Base-by-base conservation (phyloP, 345 rosid genomes). In the Syzygium aqueum region DNA sequence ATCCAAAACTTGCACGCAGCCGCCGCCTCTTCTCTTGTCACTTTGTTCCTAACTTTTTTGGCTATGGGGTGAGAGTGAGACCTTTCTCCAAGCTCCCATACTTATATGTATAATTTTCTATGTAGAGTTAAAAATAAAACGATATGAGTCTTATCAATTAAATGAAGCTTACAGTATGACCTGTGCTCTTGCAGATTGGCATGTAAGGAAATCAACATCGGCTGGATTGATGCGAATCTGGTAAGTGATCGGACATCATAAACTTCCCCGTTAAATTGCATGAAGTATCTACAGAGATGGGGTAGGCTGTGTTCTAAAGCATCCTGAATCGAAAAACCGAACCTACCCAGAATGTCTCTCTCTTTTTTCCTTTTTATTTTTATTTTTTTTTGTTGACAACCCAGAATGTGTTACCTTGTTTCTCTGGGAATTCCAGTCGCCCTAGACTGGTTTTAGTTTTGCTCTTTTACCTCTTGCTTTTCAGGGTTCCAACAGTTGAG, bases 161-260 rank as follows among this genome's bases (percentile, higher is more conserved):
- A 43, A 61, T 56, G 50, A 28, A 57, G 8, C 30, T 37, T 43
- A 52, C 56, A 40, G 33, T n/a, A 46, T 85, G 27, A 7, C 53
- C 49, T 61, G 40, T 40, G 52, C 27, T 88, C 51, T n/a, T 88
- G 86, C 94, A 97, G 99, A 90, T 91, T 97, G 91, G 99, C 96
- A 3, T 94, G 98, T 77, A 96, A 96, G 84, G 99, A 97, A 93
- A 97, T 97, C 83, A 37, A 93, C 78, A 77, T 94, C 59, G 96
- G 99, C 51, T 96, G 96, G 96, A 92, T 94, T 27, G 95, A 93
- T 65, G 90, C 96, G 51, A 94, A 91, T 87, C 89, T 97, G 90
- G 99, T 97, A 91, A 93, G 91, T 57, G 46, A 46, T 40, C 5
- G 25, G 49, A 6, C 5, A 8, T 5, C 40, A 25, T 25, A 54